Evolutionary conservation across 2,329 filamentous ascomycete species (phyloP).

Genomic region (Penicillium sp.): DNA sequence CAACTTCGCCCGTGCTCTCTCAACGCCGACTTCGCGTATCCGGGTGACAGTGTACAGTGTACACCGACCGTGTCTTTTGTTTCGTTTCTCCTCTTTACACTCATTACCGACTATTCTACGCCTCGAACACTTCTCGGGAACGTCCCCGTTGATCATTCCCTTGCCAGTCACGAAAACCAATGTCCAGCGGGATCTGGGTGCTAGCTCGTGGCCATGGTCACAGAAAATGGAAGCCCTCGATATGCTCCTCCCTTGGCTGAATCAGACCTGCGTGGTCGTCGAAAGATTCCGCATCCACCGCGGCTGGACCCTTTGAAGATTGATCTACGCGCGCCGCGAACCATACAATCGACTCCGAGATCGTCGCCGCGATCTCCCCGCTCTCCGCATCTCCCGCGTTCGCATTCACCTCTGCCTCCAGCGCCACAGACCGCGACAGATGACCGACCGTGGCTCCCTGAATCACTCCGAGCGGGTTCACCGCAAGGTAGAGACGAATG

Average conservation of each 20-base stretch:
- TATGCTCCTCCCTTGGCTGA: constrained; percentile 42
- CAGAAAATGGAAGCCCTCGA: constrained; percentile 48
- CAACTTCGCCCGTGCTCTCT: background rate
- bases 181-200: constrained; percentile 48
- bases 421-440: constrained; percentile 13
- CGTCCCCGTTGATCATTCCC: constrained; percentile 14
- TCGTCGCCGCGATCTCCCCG: constrained; percentile 29
- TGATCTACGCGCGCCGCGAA: constrained; percentile 36
- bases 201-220: constrained; percentile 52
- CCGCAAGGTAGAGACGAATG: constrained; percentile 28
- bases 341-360: constrained; percentile 25
- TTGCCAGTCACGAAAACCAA: constrained; percentile 40
- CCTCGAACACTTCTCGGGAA: constrained; percentile 11
- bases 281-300: constrained; percentile 38
- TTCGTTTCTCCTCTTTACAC: background rate
- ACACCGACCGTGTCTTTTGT: constrained; percentile 5
- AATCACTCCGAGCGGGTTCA: constrained; percentile 27
- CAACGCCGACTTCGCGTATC: constrained; percentile 7
- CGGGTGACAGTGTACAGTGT: constrained; percentile 9
- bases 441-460: constrained; percentile 27
- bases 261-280: constrained; percentile 40
- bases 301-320: constrained; percentile 40
- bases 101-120: background rate
- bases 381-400: constrained; percentile 29
- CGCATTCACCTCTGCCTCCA: constrained; percentile 33